phyloP scores from a whole-genome alignment of 2,329 filamentous ascomycete genomes.

The Hymenoscyphus fructigenus region DNA sequence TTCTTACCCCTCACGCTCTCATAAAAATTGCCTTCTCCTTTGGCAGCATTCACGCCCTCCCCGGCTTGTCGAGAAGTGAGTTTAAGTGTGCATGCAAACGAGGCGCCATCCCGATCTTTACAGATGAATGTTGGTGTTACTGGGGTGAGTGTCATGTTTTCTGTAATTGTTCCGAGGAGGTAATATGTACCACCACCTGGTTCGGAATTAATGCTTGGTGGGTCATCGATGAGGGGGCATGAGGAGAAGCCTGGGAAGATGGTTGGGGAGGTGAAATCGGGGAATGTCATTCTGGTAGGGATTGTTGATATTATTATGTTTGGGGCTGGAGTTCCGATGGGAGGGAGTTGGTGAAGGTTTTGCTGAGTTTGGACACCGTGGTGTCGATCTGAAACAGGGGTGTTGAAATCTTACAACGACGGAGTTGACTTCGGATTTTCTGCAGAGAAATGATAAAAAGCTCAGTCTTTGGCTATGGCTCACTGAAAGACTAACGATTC shows the following conservation, averaged over 20 bases:
- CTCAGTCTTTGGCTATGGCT: too few relatives aligned
- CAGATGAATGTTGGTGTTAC: conserved; percentile 32
- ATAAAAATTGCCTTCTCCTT: conserved; percentile 6
- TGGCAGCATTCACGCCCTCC: conserved; percentile 1
- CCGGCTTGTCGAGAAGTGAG: conserved; percentile 9
- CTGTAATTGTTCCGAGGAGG: conserved; percentile 30
- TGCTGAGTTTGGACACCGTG: not conserved
- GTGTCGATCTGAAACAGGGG: conserved; percentile 1
- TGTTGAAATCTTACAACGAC: too few relatives aligned
- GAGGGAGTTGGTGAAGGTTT: not conserved
- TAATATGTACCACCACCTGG: conserved; percentile 11
- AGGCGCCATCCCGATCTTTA: conserved; percentile 21
- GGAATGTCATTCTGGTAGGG: conserved; percentile 23
- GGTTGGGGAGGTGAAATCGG: conserved; percentile 21
- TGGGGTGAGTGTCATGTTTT: conserved; percentile 34
- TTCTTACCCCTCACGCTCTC: conserved; percentile 6
- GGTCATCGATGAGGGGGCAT: conserved; percentile 18
- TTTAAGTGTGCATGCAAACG: conserved; percentile 30
- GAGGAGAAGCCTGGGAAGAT: conserved; percentile 27
- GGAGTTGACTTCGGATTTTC: too few relatives aligned
- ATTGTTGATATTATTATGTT: too few relatives aligned
- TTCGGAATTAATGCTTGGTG: conserved; percentile 2
- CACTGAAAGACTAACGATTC: too few relatives aligned
- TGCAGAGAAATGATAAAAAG: too few relatives aligned
- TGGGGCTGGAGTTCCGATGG: not conserved